Conservation (phyloP, 2,329 filamentous ascomycete genomes). For the Epichloe scottii region DNA sequence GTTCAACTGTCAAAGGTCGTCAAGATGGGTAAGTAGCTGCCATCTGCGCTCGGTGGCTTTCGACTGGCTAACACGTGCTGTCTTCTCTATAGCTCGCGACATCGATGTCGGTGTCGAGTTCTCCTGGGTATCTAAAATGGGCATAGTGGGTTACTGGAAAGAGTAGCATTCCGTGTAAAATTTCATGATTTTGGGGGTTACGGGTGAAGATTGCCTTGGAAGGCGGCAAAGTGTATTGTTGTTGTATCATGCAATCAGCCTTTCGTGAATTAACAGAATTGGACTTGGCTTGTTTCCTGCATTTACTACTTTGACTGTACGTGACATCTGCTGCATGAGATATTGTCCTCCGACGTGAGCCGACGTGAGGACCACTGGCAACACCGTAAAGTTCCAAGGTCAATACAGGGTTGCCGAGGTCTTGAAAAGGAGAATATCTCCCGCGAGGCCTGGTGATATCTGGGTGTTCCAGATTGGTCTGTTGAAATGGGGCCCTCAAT, state of each 20-base stretch:
- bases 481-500: too few relatives aligned
- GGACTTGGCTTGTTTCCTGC: background rate
- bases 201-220: background rate
- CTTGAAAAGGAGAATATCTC: too few relatives aligned
- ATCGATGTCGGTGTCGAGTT: constrained; percentile 97
- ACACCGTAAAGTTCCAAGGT: too few relatives aligned
- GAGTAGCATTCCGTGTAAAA: constrained; percentile 15
- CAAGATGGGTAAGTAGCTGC: constrained; percentile 67
- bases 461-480: too few relatives aligned
- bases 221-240: constrained; percentile 3
- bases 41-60: background rate
- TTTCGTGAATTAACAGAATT: constrained; percentile 3
- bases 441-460: too few relatives aligned
- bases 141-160: constrained; percentile 4
- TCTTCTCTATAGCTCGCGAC: constrained; percentile 55
- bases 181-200: constrained; percentile 6
- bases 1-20: constrained; percentile 99
- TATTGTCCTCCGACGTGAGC: background rate
- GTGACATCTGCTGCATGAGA: constrained; percentile 2
- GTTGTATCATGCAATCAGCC: constrained; percentile 4
- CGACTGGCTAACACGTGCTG: constrained; percentile 10
- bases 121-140: constrained; percentile 69
- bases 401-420: too few relatives aligned
- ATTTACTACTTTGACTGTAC: background rate
- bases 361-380: too few relatives aligned